phyloP scores from a whole-genome alignment of 306 rosid species.

The Begonia peltatifolia region DNA sequence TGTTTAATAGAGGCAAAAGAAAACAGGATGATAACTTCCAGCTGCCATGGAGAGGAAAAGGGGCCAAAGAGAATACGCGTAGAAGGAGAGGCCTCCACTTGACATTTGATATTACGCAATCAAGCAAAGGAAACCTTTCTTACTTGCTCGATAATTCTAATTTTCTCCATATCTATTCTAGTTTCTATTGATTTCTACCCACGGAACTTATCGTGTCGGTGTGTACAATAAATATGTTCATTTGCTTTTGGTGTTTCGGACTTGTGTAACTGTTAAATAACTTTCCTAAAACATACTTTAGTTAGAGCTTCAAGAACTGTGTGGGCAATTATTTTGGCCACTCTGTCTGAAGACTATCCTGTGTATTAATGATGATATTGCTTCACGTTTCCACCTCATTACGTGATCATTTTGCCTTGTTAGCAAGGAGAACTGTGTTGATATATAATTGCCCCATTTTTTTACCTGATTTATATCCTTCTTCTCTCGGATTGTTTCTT shows the following conservation, averaged over 20 bases:
- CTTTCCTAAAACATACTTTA: too few species aligned
- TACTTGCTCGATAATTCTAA: conserved; percentile 20
- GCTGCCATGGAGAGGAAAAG: conserved; percentile 59
- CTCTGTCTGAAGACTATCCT: too few species aligned
- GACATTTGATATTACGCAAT: conserved; percentile 24
- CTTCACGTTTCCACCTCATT: too few species aligned
- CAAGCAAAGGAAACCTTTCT: conserved; percentile 10
- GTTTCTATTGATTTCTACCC: neutral
- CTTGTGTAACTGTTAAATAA: neutral
- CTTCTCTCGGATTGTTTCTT: too few species aligned
- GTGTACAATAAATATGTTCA: neutral
- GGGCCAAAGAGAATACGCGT: conserved; percentile 67
- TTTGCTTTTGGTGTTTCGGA: neutral
- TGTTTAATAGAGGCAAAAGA: conserved; percentile 39
- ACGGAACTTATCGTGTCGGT: neutral
- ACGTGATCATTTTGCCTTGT: too few species aligned
- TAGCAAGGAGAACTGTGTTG: too few species aligned
- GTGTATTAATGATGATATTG: too few species aligned
- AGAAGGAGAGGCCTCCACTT: conserved; percentile 50
- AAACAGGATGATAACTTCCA: conserved; percentile 24
- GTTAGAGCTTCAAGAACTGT: too few species aligned
- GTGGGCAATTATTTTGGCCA: too few species aligned
- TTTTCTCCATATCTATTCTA: neutral
- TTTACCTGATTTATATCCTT: too few species aligned
- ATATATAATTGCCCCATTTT: too few species aligned